phyloP scores from a whole-genome alignment of 352 stramenopile species.

The Blastocystis sp. region DNA sequence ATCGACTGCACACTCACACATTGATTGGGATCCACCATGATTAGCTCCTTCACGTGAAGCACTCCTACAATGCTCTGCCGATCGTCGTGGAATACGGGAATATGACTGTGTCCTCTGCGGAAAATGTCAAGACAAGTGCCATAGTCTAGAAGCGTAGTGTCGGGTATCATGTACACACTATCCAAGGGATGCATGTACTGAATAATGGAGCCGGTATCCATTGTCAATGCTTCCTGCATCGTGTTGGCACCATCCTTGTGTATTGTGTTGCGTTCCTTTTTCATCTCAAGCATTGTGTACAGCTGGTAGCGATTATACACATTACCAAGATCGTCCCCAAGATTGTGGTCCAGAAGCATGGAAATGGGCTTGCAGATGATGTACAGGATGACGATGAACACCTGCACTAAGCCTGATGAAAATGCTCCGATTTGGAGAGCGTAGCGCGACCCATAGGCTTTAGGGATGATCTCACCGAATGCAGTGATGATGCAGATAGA shows the following conservation, averaged over 20 bases:
- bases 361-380: slow-evolving; percentile 86
- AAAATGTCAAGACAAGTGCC: slow-evolving; percentile 87
- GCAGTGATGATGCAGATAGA: slow-evolving; percentile 89
- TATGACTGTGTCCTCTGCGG: slow-evolving; percentile 85
- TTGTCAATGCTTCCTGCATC: slow-evolving; percentile 87
- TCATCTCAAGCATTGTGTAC: slow-evolving; percentile 87
- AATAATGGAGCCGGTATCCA: slow-evolving; percentile 79
- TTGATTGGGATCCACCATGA: slow-evolving; percentile 94
- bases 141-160: slow-evolving; percentile 66
- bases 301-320: slow-evolving; percentile 88
- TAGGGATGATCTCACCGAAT: slow-evolving; percentile 79
- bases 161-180: slow-evolving; percentile 85
- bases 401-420: slow-evolving; percentile 80
- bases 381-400: slow-evolving; percentile 86
- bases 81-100: slow-evolving; percentile 79
- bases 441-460: slow-evolving; percentile 85
- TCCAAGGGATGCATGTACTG: slow-evolving; percentile 88
- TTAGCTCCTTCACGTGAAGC: slow-evolving; percentile 96
- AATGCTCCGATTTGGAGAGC: slow-evolving; percentile 75
- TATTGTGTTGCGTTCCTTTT: slow-evolving; percentile 85
- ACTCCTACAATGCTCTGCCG: slow-evolving; percentile 83
- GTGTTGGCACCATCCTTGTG: slow-evolving; percentile 84
- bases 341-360: slow-evolving; percentile 79
- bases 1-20: slow-evolving; percentile 72
- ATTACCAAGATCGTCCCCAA: slow-evolving; percentile 88